These are phyloP conservation scores for Penicillium parvum DNA, from an alignment of 495 filamentous ascomycete genomes.

Conservation along the genomic window DNA sequence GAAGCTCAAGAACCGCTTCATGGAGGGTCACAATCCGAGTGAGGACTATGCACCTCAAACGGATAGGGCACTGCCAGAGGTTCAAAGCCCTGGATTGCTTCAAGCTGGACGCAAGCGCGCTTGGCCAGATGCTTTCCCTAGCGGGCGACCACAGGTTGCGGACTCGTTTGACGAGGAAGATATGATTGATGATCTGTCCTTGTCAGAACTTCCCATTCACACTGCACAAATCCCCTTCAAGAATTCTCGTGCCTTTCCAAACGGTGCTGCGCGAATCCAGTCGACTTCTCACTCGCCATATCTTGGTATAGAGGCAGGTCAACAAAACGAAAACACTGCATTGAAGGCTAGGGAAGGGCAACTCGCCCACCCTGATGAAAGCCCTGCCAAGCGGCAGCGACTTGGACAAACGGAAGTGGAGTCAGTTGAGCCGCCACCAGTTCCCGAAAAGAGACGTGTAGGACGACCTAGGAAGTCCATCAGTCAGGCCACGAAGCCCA, in stretches of 20 bases:
- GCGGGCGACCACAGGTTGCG: slow-evolving; percentile 24
- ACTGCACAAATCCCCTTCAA: slow-evolving; percentile 29
- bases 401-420: slow-evolving; percentile 15
- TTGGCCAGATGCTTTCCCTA: slow-evolving; percentile 31
- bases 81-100: slow-evolving; percentile 37
- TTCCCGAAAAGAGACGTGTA: slow-evolving; percentile 16
- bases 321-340: neutral
- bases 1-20: slow-evolving; percentile 38
- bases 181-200: slow-evolving; percentile 28
- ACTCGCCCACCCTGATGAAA: slow-evolving; percentile 7
- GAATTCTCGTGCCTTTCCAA: slow-evolving; percentile 6
- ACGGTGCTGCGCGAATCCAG: neutral
- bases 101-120: slow-evolving; percentile 37
- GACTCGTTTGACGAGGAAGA: slow-evolving; percentile 42
- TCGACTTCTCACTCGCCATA: slow-evolving; percentile 4
- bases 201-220: slow-evolving; percentile 17
- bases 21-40: slow-evolving; percentile 28
- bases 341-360: neutral
- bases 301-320: slow-evolving; percentile 16
- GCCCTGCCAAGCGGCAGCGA: slow-evolving; percentile 32
- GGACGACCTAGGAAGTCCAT: slow-evolving; percentile 35
- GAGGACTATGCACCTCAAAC: slow-evolving; percentile 5
- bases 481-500: slow-evolving; percentile 16
- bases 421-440: neutral
- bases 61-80: slow-evolving; percentile 26